These are phyloP conservation scores for Aspergillus homomorphus DNA, from an alignment of 495 filamentous ascomycete species.

Conservation along the genomic window DNA sequence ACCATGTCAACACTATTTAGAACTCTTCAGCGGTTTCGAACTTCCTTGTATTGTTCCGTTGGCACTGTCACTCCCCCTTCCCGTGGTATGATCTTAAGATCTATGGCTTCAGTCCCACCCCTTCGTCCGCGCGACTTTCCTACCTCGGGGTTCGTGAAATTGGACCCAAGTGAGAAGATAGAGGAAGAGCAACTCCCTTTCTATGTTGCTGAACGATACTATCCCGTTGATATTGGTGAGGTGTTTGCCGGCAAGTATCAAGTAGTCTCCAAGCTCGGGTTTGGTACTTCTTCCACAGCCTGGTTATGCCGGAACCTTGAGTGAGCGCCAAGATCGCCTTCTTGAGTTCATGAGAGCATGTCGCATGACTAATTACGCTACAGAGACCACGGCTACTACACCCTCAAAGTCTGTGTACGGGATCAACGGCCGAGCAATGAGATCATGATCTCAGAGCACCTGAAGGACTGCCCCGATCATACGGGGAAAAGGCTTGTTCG, in stretches of 20 bases:
- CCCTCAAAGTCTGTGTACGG: slow-evolving; percentile 34
- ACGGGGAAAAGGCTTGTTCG: slow-evolving; percentile 28
- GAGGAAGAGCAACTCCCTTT: slow-evolving; percentile 43
- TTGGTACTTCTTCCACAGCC: slow-evolving; percentile 46
- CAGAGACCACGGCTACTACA: slow-evolving; percentile 28
- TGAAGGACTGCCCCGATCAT: slow-evolving; percentile 28
- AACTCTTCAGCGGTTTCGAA: too few relatives aligned
- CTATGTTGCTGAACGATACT: slow-evolving; percentile 40
- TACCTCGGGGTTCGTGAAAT: slow-evolving; percentile 14
- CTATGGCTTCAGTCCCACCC: slow-evolving; percentile 7
- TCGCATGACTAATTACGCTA: slow-evolving; percentile 4
- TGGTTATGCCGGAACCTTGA: slow-evolving; percentile 47
- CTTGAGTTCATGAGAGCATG: neutral
- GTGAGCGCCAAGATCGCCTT: slow-evolving; percentile 30
- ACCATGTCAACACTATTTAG: too few relatives aligned
- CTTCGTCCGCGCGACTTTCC: slow-evolving; percentile 10
- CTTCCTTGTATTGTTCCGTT: too few relatives aligned
- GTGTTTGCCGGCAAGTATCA: slow-evolving; percentile 44
- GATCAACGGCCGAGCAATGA: slow-evolving; percentile 23
- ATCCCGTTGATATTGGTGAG: slow-evolving; percentile 46
- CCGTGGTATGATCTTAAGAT: neutral
- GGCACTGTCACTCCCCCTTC: too few relatives aligned
- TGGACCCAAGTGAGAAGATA: slow-evolving; percentile 18
- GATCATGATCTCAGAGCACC: slow-evolving; percentile 26
- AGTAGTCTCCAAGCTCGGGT: slow-evolving; percentile 51